Evolutionary conservation across 2,329 filamentous ascomycete species (phyloP).

Genomic region (Phialophora chinensis): DNA sequence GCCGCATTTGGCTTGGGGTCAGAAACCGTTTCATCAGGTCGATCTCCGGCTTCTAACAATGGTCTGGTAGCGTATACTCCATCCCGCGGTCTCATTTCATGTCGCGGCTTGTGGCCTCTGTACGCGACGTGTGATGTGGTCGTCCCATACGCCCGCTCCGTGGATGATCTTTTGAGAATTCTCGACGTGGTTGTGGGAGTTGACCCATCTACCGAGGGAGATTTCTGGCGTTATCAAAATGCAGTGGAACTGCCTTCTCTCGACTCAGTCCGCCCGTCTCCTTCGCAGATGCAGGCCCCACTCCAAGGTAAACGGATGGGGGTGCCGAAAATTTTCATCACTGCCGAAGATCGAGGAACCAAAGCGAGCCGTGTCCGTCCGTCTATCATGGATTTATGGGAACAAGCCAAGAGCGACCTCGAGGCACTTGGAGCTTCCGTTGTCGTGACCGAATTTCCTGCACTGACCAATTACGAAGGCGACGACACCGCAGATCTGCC

Average conservation of each 20-base stretch:
- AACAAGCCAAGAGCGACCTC: not conserved
- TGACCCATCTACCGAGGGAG: conserved; percentile 52
- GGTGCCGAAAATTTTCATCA: conserved; percentile 45
- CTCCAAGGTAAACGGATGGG: conserved; percentile 43
- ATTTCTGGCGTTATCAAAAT: conserved; percentile 62
- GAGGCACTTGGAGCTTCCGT: too few relatives aligned
- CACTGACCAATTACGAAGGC: too few relatives aligned
- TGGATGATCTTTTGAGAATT: conserved; percentile 58
- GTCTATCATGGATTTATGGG: conserved; percentile 18
- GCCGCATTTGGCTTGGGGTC: conserved; percentile 61
- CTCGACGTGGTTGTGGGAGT: conserved; percentile 56
- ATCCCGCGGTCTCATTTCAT: conserved; percentile 58
- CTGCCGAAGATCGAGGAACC: not conserved
- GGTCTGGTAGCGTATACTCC: conserved; percentile 63
- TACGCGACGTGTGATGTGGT: conserved; percentile 63
- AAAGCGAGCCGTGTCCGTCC: not conserved
- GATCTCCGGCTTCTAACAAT: conserved; percentile 64
- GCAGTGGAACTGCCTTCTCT: conserved; percentile 51
- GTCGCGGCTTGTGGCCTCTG: conserved; percentile 61
- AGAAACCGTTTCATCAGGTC: conserved; percentile 63
- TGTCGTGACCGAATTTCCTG: too few relatives aligned
- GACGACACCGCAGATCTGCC: too few relatives aligned
- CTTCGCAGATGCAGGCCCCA: conserved; percentile 39
- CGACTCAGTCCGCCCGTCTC: conserved; percentile 45
- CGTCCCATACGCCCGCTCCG: conserved; percentile 59